Conservation (phyloP, 768 basidiomycete species). For the Panaeolus cyanescens region DNA sequence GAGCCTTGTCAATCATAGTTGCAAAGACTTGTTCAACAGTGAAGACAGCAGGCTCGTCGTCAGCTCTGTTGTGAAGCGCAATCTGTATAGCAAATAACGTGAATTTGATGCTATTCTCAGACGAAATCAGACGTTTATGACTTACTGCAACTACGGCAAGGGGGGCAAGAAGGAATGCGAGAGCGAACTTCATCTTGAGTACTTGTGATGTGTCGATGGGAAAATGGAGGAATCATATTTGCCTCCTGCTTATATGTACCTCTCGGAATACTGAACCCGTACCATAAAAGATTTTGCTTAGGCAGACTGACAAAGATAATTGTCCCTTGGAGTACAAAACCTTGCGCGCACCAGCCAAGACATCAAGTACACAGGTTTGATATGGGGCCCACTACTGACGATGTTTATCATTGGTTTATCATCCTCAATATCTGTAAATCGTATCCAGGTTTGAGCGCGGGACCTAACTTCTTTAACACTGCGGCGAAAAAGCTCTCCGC, state of each 20-base stretch:
- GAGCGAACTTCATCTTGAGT: background rate
- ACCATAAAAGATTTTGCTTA: too few species aligned
- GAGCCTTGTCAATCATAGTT: conserved; percentile 18
- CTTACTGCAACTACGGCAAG: conserved; percentile 11
- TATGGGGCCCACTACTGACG: too few species aligned
- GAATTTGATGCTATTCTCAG: background rate
- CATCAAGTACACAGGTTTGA: too few species aligned
- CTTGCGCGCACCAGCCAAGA: too few species aligned
- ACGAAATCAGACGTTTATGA: background rate
- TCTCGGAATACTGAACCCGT: too few species aligned
- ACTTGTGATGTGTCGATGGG: background rate
- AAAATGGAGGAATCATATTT: too few species aligned
- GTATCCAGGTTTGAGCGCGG: background rate
- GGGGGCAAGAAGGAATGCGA: conserved; percentile 5
- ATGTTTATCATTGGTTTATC: too few species aligned
- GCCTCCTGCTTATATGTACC: too few species aligned
- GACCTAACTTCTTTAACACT: background rate
- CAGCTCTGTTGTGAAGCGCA: background rate
- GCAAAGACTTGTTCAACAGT: conserved; percentile 18
- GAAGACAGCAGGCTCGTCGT: conserved; percentile 11
- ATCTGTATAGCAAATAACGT: background rate
- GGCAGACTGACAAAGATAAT: too few species aligned
- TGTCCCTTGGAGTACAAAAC: too few species aligned
- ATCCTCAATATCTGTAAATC: too few species aligned
- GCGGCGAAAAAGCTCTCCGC: too few species aligned